A percentile compares a stretch with the other conserved stretches of the same genome.
Evolutionary conservation across 192 early-diverging fungal species (phyloP).

Genomic region (Rhizoclosmatium globosum): DNA sequence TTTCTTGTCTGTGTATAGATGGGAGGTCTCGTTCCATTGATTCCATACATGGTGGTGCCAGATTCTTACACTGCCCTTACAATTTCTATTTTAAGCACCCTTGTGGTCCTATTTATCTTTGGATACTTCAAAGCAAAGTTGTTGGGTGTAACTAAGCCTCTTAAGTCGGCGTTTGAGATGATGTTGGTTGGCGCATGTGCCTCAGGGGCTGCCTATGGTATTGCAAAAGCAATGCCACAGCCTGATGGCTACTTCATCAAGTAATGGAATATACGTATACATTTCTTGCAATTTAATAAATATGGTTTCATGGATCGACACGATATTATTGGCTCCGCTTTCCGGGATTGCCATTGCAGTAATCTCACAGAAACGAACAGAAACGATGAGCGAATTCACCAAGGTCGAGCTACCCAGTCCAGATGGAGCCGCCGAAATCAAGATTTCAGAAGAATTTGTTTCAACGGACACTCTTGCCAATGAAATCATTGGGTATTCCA

Average conservation of each 20-base stretch:
- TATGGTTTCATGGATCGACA: too few species aligned
- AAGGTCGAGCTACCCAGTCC: too few species aligned
- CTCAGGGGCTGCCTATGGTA: constrained; percentile 40
- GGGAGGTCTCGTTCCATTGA: constrained; percentile 70
- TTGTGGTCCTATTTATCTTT: constrained; percentile 67
- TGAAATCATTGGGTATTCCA: too few species aligned
- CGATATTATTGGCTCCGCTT: too few species aligned
- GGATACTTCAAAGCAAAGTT: constrained; percentile 64
- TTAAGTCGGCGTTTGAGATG: constrained; percentile 37
- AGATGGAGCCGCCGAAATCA: too few species aligned
- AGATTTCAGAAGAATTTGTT: too few species aligned
- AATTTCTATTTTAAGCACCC: constrained; percentile 60
- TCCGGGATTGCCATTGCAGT: too few species aligned
- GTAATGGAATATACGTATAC: too few species aligned
- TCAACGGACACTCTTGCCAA: too few species aligned
- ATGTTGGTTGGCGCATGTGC: constrained; percentile 41
- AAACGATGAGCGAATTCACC: too few species aligned
- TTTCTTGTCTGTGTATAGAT: constrained; percentile 50
- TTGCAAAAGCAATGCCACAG: constrained; percentile 32
- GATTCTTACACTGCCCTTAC: constrained; percentile 50
- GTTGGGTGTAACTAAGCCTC: constrained; percentile 41
- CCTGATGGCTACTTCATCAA: background rate
- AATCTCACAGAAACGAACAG: too few species aligned
- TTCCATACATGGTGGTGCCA: constrained; percentile 65
- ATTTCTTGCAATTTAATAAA: too few species aligned